Conservation (phyloP, 805 yeast species). For the Ogataea allantospora region DNA sequence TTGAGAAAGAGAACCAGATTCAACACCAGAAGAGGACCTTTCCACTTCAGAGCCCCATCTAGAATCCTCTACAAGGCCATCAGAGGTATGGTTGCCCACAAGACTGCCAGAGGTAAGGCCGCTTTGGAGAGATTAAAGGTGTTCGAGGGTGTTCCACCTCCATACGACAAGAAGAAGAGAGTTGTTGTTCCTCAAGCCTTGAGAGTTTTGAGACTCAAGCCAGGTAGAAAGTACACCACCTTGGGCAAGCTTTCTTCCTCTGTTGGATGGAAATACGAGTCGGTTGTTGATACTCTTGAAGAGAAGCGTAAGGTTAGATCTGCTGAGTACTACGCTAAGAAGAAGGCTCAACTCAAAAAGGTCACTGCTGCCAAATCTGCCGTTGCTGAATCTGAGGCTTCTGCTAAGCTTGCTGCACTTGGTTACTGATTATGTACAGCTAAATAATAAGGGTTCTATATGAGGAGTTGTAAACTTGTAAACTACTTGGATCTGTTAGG, state of each 20-base stretch:
- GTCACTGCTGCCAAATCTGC: conserved; percentile 81
- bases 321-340: conserved; percentile 98
- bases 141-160: conserved; percentile 99
- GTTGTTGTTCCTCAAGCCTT: conserved; percentile 99
- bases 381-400: conserved; percentile 86
- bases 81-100: conserved; percentile 99
- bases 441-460: conserved; percentile 22
- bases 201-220: conserved; percentile 98
- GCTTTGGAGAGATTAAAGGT: conserved; percentile 99
- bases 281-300: conserved; percentile 94
- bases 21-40: conserved; percentile 99
- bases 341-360: conserved; percentile 95
- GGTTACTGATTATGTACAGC: conserved; percentile 75
- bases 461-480: conserved; percentile 5
- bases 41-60: conserved; percentile 99
- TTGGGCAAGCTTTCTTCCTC: conserved; percentile 94
- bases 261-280: conserved; percentile 99
- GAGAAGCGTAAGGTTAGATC: conserved; percentile 99
- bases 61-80: conserved; percentile 99
- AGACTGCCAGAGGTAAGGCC: conserved; percentile 99
- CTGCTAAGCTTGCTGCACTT: conserved; percentile 90
- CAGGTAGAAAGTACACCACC: conserved; percentile 99
- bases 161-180: conserved; percentile 99
- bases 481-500: too few relatives aligned
- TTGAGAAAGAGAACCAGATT: conserved; percentile 98